These are phyloP conservation scores for Lunularia cruciata DNA, from an alignment of 225 moss, liverwort and hornwort genomes.

Conservation along the genomic window DNA sequence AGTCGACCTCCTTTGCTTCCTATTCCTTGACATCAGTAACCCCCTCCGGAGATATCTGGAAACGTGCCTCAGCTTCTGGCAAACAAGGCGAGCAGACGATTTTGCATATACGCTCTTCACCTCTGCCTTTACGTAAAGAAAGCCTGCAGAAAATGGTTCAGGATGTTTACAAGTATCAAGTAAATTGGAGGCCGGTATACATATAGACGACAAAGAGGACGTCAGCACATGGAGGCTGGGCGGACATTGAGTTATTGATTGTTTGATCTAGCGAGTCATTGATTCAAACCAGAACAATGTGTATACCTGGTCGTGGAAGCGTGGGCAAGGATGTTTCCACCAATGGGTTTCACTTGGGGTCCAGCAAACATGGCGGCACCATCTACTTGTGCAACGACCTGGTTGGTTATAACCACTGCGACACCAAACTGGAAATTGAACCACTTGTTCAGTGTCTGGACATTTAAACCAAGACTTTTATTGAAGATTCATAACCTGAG, in stretches of 20 bases:
- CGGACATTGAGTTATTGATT: too few species aligned
- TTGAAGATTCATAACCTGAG: too few species aligned
- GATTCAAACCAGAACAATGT: background rate
- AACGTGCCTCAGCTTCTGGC: constrained; percentile 87
- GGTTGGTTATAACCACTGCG: constrained; percentile 91
- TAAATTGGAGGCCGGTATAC: too few species aligned
- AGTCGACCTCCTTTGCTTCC: too few species aligned
- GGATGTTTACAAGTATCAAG: too few species aligned
- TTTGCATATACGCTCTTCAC: constrained; percentile 84
- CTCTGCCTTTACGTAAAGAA: constrained; percentile 77
- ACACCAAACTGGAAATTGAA: constrained; percentile 64
- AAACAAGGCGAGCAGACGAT: constrained; percentile 87
- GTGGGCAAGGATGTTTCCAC: constrained; percentile 93
- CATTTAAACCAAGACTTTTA: background rate
- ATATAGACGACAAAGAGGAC: too few species aligned
- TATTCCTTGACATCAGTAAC: constrained; percentile 83
- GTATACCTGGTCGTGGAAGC: constrained; percentile 81
- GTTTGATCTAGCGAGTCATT: background rate
- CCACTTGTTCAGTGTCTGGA: background rate
- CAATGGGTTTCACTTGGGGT: constrained; percentile 88
- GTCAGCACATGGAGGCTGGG: background rate
- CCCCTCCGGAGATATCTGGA: constrained; percentile 75
- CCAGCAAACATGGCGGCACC: constrained; percentile 85
- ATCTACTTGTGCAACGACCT: constrained; percentile 95
- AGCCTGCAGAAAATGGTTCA: constrained; percentile 24